Conservation (phyloP, 441 rosid species). For the Pelargonium fulgidum region DNA sequence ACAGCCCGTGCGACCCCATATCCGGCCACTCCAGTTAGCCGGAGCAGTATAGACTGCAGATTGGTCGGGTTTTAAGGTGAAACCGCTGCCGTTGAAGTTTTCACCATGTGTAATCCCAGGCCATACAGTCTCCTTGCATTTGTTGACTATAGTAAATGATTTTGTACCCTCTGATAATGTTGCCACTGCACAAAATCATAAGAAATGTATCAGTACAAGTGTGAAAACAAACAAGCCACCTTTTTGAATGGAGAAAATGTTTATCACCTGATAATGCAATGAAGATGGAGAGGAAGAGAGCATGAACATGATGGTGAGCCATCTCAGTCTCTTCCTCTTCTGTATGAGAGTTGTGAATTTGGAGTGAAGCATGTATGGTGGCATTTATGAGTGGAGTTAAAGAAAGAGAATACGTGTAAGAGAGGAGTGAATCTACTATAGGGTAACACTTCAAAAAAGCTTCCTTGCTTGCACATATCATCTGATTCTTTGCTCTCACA, state of each 20-base stretch:
- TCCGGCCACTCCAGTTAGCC: constrained; percentile 73
- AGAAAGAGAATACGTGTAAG: constrained; percentile 1
- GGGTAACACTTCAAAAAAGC: background rate
- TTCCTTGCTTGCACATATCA: background rate
- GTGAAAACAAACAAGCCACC: too few species aligned
- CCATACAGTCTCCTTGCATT: constrained; percentile 69
- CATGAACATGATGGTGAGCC: background rate
- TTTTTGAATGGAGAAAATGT: background rate
- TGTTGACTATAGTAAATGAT: constrained; percentile 63
- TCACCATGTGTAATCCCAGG: constrained; percentile 79
- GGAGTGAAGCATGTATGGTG: background rate
- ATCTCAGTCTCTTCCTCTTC: constrained; percentile 1
- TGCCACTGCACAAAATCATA: constrained; percentile 29
- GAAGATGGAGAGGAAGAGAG: background rate
- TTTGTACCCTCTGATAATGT: constrained; percentile 36
- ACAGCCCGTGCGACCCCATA: constrained; percentile 89
- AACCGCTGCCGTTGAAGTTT: constrained; percentile 54
- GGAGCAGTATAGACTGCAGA: constrained; percentile 60
- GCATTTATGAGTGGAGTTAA: background rate
- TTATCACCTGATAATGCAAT: background rate
- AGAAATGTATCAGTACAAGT: too few species aligned
- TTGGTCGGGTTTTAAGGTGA: constrained; percentile 54
- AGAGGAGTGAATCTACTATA: background rate
- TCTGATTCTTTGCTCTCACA: constrained; percentile 4
- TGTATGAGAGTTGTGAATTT: background rate